Conservation (phyloP, 352 stramenopile species). For the Globisporangium irregulare region DNA sequence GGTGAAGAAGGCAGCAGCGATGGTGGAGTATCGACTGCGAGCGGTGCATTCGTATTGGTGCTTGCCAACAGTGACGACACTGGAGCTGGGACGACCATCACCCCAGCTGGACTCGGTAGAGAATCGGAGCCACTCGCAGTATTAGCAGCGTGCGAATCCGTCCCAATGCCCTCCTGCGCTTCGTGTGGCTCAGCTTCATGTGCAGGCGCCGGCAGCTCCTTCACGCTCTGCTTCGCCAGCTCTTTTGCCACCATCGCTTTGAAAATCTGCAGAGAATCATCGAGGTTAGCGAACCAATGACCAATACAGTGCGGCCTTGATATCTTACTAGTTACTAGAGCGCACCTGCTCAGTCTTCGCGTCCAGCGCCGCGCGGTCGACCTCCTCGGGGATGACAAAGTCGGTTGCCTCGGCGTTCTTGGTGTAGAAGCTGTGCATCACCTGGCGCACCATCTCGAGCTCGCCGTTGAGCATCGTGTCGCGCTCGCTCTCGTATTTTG, state of each 20-base stretch:
- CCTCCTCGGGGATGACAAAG: slow-evolving; percentile 55
- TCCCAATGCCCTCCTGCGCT: slow-evolving; percentile 4
- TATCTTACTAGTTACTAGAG: background rate
- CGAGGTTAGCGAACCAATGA: too few relatives aligned
- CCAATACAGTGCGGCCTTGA: background rate
- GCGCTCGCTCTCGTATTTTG: slow-evolving; percentile 74
- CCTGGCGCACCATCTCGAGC: slow-evolving; percentile 75
- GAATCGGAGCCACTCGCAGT: background rate
- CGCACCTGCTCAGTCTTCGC: slow-evolving; percentile 37
- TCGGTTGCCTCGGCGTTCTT: slow-evolving; percentile 70
- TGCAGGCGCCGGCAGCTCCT: slow-evolving; percentile 20
- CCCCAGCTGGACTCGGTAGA: slow-evolving; percentile 8
- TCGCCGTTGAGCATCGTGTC: slow-evolving; percentile 78
- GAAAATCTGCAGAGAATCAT: slow-evolving; percentile 30
- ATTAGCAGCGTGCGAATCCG: slow-evolving; percentile 4
- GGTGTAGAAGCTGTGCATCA: slow-evolving; percentile 76
- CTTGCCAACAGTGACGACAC: background rate
- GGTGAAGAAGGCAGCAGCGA: background rate
- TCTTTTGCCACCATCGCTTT: slow-evolving; percentile 60
- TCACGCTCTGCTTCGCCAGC: slow-evolving; percentile 32
- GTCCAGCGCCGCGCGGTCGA: slow-evolving; percentile 48
- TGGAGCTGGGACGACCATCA: slow-evolving; percentile 8
- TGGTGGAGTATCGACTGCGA: background rate
- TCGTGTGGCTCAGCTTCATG: slow-evolving; percentile 9
- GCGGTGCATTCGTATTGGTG: background rate